Percentiles rank a stretch among this genome's conserved stretches.
These are phyloP conservation scores for Testicularia cyperi DNA, from an alignment of 1,284 basidiomycete genomes.

Conservation along the genomic window DNA sequence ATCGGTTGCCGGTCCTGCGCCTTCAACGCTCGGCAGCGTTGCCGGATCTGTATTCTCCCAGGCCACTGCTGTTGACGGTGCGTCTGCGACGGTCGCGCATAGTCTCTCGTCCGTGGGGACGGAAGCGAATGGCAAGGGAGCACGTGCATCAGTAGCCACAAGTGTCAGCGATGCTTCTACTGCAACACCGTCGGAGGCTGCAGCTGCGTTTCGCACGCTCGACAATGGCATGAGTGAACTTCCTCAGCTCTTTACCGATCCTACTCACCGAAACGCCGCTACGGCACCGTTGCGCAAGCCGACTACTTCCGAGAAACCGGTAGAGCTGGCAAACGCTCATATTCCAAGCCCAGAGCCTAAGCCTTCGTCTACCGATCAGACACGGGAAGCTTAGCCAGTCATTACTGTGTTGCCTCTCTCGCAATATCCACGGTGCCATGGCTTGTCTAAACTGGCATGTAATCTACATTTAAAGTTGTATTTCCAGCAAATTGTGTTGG, in stretches of 20 bases:
- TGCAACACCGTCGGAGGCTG: constrained; percentile 4
- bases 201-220: constrained; percentile 10
- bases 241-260: constrained; percentile 1
- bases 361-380: too few species aligned
- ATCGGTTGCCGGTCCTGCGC: too few species aligned
- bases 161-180: constrained; percentile 1
- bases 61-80: background rate
- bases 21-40: background rate
- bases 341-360: too few species aligned
- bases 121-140: background rate
- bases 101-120: background rate
- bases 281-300: too few species aligned
- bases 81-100: background rate
- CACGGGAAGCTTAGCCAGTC: too few species aligned
- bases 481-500: too few species aligned
- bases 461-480: too few species aligned
- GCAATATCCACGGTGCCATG: too few species aligned
- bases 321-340: too few species aligned
- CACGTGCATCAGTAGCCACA: background rate
- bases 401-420: too few species aligned
- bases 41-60: background rate
- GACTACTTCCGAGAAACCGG: too few species aligned
- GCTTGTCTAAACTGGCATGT: too few species aligned
- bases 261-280: background rate
- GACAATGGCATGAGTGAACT: constrained; percentile 4